These are phyloP conservation scores for Colletotrichum cuscutae DNA, from an alignment of 2,329 filamentous ascomycete species.

Conservation along the genomic window DNA sequence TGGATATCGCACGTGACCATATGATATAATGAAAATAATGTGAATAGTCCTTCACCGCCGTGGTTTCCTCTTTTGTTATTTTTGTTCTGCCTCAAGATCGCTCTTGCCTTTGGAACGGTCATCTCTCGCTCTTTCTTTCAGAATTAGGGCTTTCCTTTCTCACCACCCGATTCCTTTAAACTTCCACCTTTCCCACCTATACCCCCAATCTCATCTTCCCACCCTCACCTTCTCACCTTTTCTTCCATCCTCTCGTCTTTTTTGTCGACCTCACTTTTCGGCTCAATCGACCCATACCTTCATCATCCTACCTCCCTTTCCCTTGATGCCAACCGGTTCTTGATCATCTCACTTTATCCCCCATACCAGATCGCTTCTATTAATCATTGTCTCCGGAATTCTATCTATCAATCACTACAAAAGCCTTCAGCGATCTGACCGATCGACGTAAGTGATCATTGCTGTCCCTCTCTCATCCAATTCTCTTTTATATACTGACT, in stretches of 20 bases:
- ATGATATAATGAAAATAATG: background rate
- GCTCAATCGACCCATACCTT: no score
- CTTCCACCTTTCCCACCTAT: background rate
- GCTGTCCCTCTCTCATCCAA: background rate
- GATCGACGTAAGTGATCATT: background rate
- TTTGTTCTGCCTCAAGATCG: background rate
- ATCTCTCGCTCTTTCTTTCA: background rate
- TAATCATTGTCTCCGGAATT: background rate
- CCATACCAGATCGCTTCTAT: no score
- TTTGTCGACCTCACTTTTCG: no score
- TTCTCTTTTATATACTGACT: background rate
- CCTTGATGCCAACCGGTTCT: no score
- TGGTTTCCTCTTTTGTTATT: background rate
- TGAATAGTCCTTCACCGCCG: background rate
- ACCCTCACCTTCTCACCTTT: background rate
- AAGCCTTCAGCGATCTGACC: background rate
- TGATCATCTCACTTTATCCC: no score
- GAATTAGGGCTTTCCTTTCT: background rate
- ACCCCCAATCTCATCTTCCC: background rate
- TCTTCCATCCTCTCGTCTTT: no score
- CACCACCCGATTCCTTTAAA: background rate
- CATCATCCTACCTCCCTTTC: no score
- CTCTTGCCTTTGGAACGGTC: background rate
- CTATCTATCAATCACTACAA: background rate
- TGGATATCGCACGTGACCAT: background rate